Evolutionary conservation across 2,329 filamentous ascomycete species (phyloP), one percentile per base, ranked within the genome.

Genomic region (Alternaria triticina): DNA sequence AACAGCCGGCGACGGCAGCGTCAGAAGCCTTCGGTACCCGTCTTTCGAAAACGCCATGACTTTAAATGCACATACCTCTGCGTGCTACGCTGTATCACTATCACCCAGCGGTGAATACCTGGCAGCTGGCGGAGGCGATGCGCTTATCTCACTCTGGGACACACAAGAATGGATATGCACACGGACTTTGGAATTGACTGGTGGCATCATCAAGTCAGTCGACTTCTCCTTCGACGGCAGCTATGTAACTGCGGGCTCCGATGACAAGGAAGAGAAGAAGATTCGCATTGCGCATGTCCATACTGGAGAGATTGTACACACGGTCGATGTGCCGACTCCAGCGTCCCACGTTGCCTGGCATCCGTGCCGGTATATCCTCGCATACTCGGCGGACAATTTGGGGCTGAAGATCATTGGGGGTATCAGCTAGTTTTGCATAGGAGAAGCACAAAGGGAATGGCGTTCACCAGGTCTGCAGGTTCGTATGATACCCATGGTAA

Each of bases 161-260:
- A 94, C 91, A 4, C 85, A 86, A 44, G 89, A 92, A 69, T 94
- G 91, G 90, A 88, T 92, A 59, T 94, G 91, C 74, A 86, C 90
- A 72, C 86, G 89, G 64, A 93, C 91, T 1, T 83, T 94, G 45
- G 88, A 88, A 36, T 85, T 87, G 70, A 90, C 92, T 82, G 85
- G 86, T 10, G 90, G 90, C 2, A 88, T 91, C 4, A 89, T 94
- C 27, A 86, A 88, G 73, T 91, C 87, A 74, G 84, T 94, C 60
- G 89, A 90, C 74, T 95, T 94, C 76, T 91, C 88, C 15, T 94
- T 91, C 79, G 91, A 94, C 71, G 91, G 92, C 1, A 89, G 87
- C 72, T 95, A 90, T 74, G 82, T 94, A 23, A 88, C 90, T 3
- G 91, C 89, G 10, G 91, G 91, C 20, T 91, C 90, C 61, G 91